Percentiles rank a stretch among this genome's conserved stretches.
These are phyloP conservation scores for Eutrema heterophyllum DNA, from an alignment of 345 rosid genomes.

Conservation along the genomic window DNA sequence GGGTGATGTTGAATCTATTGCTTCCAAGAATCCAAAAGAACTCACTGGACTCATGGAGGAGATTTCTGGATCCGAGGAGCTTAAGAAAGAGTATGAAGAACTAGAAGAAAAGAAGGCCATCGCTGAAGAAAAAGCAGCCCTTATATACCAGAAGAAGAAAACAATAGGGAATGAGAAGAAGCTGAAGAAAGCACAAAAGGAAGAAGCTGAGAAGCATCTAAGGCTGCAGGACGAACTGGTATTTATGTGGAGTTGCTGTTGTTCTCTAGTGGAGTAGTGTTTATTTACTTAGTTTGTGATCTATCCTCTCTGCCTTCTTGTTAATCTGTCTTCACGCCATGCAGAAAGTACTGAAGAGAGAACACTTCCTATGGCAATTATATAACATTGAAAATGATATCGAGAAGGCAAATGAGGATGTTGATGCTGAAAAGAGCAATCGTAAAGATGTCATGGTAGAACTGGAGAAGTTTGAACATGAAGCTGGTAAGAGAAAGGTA, in stretches of 20 bases:
- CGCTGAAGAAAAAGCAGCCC: conserved; percentile 85
- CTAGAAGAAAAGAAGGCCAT: conserved; percentile 69
- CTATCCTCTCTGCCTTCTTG: not conserved
- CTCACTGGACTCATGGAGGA: conserved; percentile 87
- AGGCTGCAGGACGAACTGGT: conserved; percentile 91
- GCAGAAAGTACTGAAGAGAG: conserved; percentile 88
- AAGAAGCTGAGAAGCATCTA: conserved; percentile 94
- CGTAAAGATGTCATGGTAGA: conserved; percentile 60
- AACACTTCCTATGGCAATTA: conserved; percentile 84
- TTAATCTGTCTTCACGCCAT: conserved; percentile 8
- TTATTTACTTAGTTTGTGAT: not conserved
- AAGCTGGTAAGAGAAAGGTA: conserved; percentile 59
- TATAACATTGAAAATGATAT: conserved; percentile 70
- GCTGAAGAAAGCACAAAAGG: conserved; percentile 97
- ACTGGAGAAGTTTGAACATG: conserved; percentile 55
- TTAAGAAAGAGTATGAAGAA: conserved; percentile 83
- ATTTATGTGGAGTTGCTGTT: conserved; percentile 2
- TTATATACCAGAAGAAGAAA: conserved; percentile 78
- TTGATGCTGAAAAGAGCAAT: conserved; percentile 57
- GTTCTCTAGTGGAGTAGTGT: not conserved
- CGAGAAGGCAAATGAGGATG: conserved; percentile 51
- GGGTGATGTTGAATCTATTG: conserved; percentile 99
- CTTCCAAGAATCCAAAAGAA: conserved; percentile 93
- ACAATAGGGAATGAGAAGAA: conserved; percentile 79
- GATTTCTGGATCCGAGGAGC: conserved; percentile 94